These are phyloP conservation scores for Pseudogymnoascus pannorum DNA, from an alignment of 2,329 filamentous ascomycete genomes.

Conservation along the genomic window DNA sequence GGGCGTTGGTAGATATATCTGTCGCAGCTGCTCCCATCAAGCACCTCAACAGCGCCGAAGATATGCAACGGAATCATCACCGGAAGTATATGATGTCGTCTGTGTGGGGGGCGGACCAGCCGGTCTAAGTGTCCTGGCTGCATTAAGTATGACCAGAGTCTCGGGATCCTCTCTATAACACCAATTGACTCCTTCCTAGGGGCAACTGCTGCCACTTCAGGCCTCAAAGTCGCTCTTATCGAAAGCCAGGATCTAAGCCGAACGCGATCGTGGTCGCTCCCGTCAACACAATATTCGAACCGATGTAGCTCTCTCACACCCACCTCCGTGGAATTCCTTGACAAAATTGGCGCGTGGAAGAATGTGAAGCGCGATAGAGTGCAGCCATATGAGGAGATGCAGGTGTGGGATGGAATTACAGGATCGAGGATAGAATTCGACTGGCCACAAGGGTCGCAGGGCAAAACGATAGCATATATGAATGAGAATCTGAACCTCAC, in stretches of 20 bases:
- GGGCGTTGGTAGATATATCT: constrained; percentile 20
- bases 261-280: constrained; percentile 58
- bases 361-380: constrained; percentile 66
- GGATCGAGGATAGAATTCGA: constrained; percentile 86
- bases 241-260: constrained; percentile 80
- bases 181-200: constrained; percentile 40
- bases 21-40: constrained; percentile 22
- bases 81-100: constrained; percentile 29
- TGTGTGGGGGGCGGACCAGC: constrained; percentile 36
- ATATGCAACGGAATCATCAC: constrained; percentile 19
- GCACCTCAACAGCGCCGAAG: constrained; percentile 18
- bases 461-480: constrained; percentile 84
- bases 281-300: constrained; percentile 72
- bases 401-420: constrained; percentile 94
- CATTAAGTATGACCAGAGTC: constrained; percentile 54
- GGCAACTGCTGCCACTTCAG: constrained; percentile 64
- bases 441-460: constrained; percentile 46
- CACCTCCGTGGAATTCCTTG: constrained; percentile 73
- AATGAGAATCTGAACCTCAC: constrained; percentile 89
- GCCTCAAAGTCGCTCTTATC: constrained; percentile 78
- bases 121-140: constrained; percentile 73
- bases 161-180: not conserved
- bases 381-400: constrained; percentile 91
- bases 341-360: constrained; percentile 77
- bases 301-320: constrained; percentile 93